Conservation (phyloP, 768 basidiomycete genomes). For the Naganishia vaughanmartiniae region DNA sequence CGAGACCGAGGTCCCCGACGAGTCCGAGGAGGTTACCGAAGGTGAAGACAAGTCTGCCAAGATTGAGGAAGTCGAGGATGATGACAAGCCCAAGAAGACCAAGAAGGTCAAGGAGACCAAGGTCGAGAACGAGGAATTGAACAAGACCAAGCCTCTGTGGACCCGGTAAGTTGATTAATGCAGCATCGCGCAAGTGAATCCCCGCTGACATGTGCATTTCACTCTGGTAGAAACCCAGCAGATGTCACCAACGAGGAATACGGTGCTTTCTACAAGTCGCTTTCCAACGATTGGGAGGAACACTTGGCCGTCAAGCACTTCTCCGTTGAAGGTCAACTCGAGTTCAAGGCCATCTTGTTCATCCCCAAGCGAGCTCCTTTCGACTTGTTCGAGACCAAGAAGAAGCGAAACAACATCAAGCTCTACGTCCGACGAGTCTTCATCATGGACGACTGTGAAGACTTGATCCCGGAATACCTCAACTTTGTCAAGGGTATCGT, state of each 20-base stretch:
- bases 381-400: conserved; percentile 99
- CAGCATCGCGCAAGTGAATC: too few species aligned
- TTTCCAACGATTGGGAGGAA: conserved; percentile 99
- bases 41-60: conserved; percentile 57
- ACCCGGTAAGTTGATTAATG: conserved; percentile 55
- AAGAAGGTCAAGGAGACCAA: conserved; percentile 90
- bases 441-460: conserved; percentile 99
- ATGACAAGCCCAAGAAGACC: conserved; percentile 83
- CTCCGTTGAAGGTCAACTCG: conserved; percentile 99
- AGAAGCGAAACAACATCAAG: conserved; percentile 99
- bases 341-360: conserved; percentile 99
- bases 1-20: conserved; percentile 76
- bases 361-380: conserved; percentile 97
- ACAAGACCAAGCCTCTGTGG: conserved; percentile 99
- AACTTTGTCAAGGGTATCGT: conserved; percentile 99
- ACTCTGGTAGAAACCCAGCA: conserved; percentile 66
- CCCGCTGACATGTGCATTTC: conserved; percentile 42
- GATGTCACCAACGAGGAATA: conserved; percentile 95
- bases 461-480: conserved; percentile 98
- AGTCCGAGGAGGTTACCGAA: conserved; percentile 75
- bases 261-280: conserved; percentile 94
- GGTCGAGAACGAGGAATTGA: conserved; percentile 91
- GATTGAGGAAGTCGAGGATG: conserved; percentile 70
- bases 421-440: conserved; percentile 99
- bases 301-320: conserved; percentile 99